Conservation (phyloP, 306 rosid species). For the Trichosanthes truncata region DNA sequence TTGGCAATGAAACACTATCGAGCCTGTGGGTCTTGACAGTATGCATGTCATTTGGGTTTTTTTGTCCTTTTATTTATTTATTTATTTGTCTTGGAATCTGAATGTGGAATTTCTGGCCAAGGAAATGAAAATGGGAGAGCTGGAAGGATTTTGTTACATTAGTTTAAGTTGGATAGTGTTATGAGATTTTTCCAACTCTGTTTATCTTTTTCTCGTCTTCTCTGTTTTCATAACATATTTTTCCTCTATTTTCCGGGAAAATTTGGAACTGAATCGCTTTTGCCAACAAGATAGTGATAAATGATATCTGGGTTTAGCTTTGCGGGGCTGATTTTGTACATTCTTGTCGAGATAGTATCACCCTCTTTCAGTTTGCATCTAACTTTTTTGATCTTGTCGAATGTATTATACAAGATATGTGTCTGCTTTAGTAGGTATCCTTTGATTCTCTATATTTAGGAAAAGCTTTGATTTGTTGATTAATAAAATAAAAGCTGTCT, state of each 20-base stretch:
- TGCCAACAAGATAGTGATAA: not conserved
- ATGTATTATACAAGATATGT: not conserved
- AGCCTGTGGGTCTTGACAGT: not conserved
- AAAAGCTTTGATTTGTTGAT: not conserved
- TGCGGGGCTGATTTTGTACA: not conserved
- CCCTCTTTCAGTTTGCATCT: not conserved
- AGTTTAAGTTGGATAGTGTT: not conserved
- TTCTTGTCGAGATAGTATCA: not conserved
- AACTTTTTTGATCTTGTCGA: constrained; percentile 1
- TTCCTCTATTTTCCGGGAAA: not conserved
- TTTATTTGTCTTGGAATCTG: not conserved
- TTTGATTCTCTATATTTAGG: not conserved
- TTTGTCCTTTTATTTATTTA: not conserved
- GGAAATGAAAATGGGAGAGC: not conserved
- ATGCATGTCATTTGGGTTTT: not conserved
- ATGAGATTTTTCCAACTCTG: not conserved
- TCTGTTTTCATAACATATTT: not conserved
- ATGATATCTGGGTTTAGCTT: not conserved
- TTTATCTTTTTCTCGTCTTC: not conserved
- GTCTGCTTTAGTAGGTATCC: not conserved
- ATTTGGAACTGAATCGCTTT: not conserved
- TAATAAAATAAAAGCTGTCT: not conserved
- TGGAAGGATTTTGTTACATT: not conserved
- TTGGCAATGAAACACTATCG: not conserved
- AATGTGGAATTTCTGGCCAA: not conserved